Evolutionary conservation across 2,329 filamentous ascomycete genomes (phyloP).

Genomic region (Rhynchosporium secalis): DNA sequence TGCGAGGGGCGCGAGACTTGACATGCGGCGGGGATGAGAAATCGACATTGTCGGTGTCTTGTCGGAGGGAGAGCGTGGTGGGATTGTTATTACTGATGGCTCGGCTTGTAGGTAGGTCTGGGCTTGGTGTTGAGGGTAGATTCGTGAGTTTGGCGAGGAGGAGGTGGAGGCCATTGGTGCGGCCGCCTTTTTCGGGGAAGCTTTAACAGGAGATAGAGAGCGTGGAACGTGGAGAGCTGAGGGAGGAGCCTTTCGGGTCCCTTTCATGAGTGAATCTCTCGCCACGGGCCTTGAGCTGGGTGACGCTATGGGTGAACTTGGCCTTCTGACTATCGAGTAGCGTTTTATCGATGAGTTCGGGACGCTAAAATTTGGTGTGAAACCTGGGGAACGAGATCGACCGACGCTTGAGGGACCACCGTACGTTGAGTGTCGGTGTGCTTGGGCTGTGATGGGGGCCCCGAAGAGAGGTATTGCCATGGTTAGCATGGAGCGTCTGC

Average conservation of each 20-base stretch:
- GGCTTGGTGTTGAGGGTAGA: background rate
- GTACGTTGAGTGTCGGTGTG: slow-evolving; percentile 34
- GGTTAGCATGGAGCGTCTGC: slow-evolving; percentile 38
- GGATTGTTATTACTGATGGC: slow-evolving; percentile 20
- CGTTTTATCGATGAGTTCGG: slow-evolving; percentile 35
- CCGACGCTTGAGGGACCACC: slow-evolving; percentile 18
- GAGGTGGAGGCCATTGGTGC: slow-evolving; percentile 16
- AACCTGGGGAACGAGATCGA: slow-evolving; percentile 24
- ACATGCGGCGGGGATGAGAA: slow-evolving; percentile 20
- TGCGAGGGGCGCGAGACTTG: slow-evolving; percentile 26
- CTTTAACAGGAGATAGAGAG: slow-evolving; percentile 28
- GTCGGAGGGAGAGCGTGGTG: slow-evolving; percentile 17
- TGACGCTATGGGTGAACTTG: slow-evolving; percentile 13
- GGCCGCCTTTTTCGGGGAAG: slow-evolving; percentile 23
- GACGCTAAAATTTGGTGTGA: slow-evolving; percentile 38
- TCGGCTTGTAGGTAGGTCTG: slow-evolving; percentile 15
- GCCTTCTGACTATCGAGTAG: slow-evolving; percentile 25
- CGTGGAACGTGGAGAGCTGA: slow-evolving; percentile 23
- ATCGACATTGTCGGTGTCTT: background rate
- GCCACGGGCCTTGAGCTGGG: slow-evolving; percentile 12
- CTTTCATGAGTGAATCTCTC: slow-evolving; percentile 22
- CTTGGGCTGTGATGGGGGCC: slow-evolving; percentile 20
- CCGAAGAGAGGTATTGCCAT: slow-evolving; percentile 29
- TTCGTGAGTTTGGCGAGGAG: slow-evolving; percentile 6
- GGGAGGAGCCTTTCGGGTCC: slow-evolving; percentile 24